Evolutionary conservation across 257 asterid species (phyloP), one percentile per base, ranked within the genome.

Genomic region (Catharanthus roseus): DNA sequence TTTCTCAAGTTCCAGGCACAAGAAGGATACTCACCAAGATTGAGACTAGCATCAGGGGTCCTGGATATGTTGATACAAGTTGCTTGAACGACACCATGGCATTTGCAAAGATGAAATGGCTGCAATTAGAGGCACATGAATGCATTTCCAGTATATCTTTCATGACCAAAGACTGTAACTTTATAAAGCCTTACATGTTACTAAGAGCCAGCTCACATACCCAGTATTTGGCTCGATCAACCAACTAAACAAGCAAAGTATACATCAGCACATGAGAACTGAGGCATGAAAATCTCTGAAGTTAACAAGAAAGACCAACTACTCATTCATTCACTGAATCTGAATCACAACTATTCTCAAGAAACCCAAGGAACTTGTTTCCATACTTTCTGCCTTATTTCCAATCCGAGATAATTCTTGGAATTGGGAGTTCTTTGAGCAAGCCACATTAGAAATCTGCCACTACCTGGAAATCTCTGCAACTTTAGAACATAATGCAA

Each of bases 331-430:
- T 42, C 11, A 64, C 68, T 60, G 44, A 60, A 76, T 57, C 56
- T n/a, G n/a, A n/a, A n/a, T n/a, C n/a, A 63, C 47, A 71, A 77
- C 42, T 29, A 50, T 53, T 28, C 50, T 69, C 26, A 49, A 70
- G 63, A 64, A 63, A 57, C 67, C 68, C 26, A 50, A 50, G 77
- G 65, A 67, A 60, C 19, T 23, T 71, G 9, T 47, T 45, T 26
- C 69, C 89, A 50, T 90, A 93, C 98, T 80, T 86, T 93, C 63
- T 83, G 91, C 64, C 96, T 90, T 81, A 93, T 93, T 85, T 93
- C 98, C 83, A 93, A 69, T 73, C 98, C 98, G 69, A 93, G 84
- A 82, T 82, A 88, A 78, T 91, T 93, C 73, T 85, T 86, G 72
- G 81, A 79, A 47, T 65, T 78, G 1, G 80, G 65, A 84, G 85